Evolutionary conservation across 768 basidiomycete genomes (phyloP).

Genomic region (Leccinum subgranulosum): DNA sequence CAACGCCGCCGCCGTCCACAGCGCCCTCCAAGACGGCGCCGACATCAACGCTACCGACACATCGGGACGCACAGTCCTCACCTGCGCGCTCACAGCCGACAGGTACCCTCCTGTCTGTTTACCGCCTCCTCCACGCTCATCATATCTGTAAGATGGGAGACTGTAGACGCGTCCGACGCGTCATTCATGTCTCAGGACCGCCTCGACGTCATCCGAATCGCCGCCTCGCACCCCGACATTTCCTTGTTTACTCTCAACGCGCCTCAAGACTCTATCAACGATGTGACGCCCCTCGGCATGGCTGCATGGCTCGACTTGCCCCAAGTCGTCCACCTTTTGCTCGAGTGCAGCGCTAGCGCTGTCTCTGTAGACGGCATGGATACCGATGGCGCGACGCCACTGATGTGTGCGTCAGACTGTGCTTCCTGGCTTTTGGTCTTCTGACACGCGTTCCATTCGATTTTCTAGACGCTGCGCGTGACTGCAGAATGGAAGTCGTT

Average conservation of each 20-base stretch:
- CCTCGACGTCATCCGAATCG: constrained; percentile 52
- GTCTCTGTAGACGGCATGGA: constrained; percentile 76
- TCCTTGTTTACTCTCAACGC: constrained; percentile 72
- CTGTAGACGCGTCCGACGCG: constrained; percentile 68
- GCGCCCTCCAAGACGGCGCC: constrained; percentile 55
- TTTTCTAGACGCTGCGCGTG: constrained; percentile 67
- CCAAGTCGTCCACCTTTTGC: constrained; percentile 56
- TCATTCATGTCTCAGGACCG: constrained; percentile 59
- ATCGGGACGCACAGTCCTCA: constrained; percentile 59
- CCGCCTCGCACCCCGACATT: constrained; percentile 54
- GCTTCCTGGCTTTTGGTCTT: constrained; percentile 2
- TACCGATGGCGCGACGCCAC: constrained; percentile 68
- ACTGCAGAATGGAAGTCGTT: constrained; percentile 67
- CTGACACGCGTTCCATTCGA: not conserved
- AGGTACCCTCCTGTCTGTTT: constrained; percentile 41
- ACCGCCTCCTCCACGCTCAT: not conserved
- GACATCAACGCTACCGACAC: constrained; percentile 67
- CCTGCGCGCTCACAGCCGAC: constrained; percentile 70
- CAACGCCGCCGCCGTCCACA: constrained; percentile 49
- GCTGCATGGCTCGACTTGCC: constrained; percentile 75
- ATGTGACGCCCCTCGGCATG: constrained; percentile 75
- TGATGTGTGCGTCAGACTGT: constrained; percentile 67
- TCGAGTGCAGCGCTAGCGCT: constrained; percentile 57
- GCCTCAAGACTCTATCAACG: constrained; percentile 65
- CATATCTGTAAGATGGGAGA: constrained; percentile 52